These are phyloP conservation scores for Nissolia schottii DNA, from an alignment of 306 rosid species.

Conservation along the genomic window DNA sequence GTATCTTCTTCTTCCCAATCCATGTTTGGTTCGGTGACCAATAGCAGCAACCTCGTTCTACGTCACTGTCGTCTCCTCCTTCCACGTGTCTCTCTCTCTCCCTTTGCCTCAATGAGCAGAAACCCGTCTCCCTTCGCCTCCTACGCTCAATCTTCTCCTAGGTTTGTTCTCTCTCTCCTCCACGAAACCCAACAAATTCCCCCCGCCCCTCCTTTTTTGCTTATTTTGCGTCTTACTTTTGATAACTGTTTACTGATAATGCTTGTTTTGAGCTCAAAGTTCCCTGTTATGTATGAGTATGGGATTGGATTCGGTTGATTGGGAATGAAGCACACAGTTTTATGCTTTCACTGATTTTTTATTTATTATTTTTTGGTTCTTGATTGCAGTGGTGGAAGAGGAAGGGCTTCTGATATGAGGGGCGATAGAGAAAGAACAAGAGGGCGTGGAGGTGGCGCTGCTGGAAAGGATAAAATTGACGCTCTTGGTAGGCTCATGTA, in stretches of 20 bases:
- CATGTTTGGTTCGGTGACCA: slow-evolving; percentile 38
- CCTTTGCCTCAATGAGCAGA: slow-evolving; percentile 32
- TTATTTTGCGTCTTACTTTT: not conserved
- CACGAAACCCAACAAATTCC: not conserved
- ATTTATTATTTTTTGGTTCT: not conserved
- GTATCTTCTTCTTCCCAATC: not conserved
- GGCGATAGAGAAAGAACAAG: slow-evolving; percentile 45
- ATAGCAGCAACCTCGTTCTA: slow-evolving; percentile 23
- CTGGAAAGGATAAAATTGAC: slow-evolving; percentile 79
- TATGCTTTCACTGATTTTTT: slow-evolving; percentile 5
- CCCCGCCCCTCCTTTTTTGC: not conserved
- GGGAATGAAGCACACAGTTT: not conserved
- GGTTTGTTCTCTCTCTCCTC: slow-evolving; percentile 26
- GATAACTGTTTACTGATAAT: not conserved
- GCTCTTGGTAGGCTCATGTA: slow-evolving; percentile 94
- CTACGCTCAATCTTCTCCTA: slow-evolving; percentile 35
- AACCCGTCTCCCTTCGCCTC: slow-evolving; percentile 29
- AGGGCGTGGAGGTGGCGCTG: slow-evolving; percentile 40
- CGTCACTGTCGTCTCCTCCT: slow-evolving; percentile 38
- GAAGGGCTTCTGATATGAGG: slow-evolving; percentile 48
- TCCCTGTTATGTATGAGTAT: not conserved
- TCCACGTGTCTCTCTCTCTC: slow-evolving; percentile 33
- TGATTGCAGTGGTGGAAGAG: slow-evolving; percentile 45
- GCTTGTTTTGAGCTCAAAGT: not conserved
- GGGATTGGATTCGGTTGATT: not conserved